Conservation (phyloP, 768 basidiomycete genomes). For the Boletus pseudopeckii region DNA sequence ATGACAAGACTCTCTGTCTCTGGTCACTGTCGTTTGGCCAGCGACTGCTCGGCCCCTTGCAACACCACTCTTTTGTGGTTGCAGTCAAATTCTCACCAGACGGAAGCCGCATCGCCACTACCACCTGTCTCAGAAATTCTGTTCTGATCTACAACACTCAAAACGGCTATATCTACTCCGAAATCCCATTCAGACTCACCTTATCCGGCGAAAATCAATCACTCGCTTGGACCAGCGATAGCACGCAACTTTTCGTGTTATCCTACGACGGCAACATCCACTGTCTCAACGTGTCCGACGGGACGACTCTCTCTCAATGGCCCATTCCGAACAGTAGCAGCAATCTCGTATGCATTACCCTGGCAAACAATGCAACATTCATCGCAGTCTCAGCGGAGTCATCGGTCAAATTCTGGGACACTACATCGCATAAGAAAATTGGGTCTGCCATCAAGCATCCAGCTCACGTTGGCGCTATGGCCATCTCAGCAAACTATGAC, state of each 20-base stretch:
- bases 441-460: constrained; percentile 3
- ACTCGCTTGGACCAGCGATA: constrained; percentile 3
- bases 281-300: neutral
- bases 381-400: neutral
- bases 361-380: constrained; percentile 8
- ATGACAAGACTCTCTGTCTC: no score
- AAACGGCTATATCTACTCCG: neutral
- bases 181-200: neutral
- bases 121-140: neutral
- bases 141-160: constrained; percentile 3
- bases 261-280: neutral
- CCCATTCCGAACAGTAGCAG: neutral
- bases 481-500: constrained; percentile 5
- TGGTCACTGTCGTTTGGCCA: no score
- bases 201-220: neutral
- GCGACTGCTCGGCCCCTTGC: neutral
- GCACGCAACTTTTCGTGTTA: constrained; percentile 3
- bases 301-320: neutral
- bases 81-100: constrained; percentile 11
- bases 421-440: neutral
- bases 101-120: constrained; percentile 8
- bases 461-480: neutral
- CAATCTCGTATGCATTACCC: neutral
- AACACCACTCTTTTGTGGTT: neutral
- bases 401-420: constrained; percentile 13